These are phyloP conservation scores for Gastrolobium villosum DNA, from an alignment of 306 rosid genomes.

Conservation along the genomic window DNA sequence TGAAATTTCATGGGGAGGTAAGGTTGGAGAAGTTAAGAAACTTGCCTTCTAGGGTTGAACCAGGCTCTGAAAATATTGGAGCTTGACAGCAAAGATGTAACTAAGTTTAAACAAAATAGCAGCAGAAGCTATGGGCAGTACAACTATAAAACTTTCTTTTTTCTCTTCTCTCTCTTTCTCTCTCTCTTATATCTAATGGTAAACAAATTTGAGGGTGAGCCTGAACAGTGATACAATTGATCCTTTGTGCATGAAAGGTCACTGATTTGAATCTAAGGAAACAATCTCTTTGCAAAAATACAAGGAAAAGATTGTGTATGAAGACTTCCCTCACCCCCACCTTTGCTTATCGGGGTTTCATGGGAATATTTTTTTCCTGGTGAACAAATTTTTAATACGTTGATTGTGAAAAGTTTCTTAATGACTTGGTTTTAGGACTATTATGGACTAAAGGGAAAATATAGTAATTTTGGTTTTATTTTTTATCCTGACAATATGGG, in stretches of 20 bases:
- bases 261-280: no score
- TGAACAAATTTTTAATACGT: background rate
- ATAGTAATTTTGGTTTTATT: background rate
- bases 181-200: no score
- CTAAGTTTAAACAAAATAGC: background rate
- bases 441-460: background rate
- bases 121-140: background rate
- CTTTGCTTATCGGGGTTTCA: no score
- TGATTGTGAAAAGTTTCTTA: background rate
- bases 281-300: no score
- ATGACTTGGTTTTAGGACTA: background rate
- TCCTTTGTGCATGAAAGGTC: no score
- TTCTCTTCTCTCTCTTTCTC: no score
- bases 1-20: constrained; percentile 18
- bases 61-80: background rate
- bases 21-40: background rate
- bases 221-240: no score
- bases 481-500: no score
- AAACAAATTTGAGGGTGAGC: no score
- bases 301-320: no score
- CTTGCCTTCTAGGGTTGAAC: background rate
- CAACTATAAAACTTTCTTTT: background rate
- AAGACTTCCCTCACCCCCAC: no score
- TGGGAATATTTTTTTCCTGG: background rate
- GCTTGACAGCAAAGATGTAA: background rate